Evolutionary conservation across 345 rosid genomes (phyloP).

Genomic region (Melaleuca alternifolia): DNA sequence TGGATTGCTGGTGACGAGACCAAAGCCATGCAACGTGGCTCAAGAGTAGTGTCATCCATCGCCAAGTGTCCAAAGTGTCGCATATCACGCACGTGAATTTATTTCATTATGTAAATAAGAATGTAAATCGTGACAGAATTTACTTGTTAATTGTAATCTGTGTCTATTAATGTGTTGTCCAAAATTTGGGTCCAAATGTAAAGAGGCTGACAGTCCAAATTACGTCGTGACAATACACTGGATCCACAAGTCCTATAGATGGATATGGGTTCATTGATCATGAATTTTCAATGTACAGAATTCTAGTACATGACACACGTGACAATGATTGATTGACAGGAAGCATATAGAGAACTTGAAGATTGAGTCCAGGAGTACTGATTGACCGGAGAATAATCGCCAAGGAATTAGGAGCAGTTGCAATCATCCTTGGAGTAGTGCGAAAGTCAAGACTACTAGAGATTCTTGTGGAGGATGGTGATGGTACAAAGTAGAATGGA

Average conservation of each 20-base stretch:
- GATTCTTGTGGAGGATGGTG: background rate
- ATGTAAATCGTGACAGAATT: no score
- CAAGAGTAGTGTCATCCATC: background rate
- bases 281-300: background rate
- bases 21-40: background rate
- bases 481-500: background rate
- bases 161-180: no score
- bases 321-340: background rate
- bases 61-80: background rate
- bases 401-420: no score
- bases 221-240: background rate
- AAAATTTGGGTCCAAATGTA: no score
- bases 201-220: no score
- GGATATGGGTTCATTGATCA: background rate
- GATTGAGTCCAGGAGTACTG: background rate
- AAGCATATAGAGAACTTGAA: background rate
- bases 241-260: background rate
- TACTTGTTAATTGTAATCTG: no score
- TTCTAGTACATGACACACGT: background rate
- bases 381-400: no score
- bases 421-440: background rate
- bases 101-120: no score
- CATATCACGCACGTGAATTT: no score
- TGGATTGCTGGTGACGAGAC: background rate
- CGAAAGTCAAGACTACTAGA: background rate